phyloP scores from a whole-genome alignment of 2,329 filamentous ascomycete species.

The Fusarium napiforme region DNA sequence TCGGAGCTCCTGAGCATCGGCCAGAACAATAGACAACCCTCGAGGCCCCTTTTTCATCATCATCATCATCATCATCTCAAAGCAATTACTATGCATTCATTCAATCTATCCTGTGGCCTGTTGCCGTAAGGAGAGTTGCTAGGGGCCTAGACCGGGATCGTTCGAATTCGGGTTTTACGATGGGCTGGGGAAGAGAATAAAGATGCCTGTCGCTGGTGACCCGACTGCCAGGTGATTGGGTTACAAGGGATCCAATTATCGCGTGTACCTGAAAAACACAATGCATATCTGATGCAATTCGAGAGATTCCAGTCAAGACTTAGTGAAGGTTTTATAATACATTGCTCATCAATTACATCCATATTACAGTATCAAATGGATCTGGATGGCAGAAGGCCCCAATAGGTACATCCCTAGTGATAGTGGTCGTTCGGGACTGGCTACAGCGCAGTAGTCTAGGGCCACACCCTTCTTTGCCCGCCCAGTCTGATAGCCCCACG shows the following conservation, averaged over 20 bases:
- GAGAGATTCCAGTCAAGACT: background rate
- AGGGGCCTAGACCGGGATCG: background rate
- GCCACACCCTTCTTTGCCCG: constrained; percentile 21
- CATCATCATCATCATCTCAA: constrained; percentile 15
- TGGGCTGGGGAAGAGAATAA: constrained; percentile 14
- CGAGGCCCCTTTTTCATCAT: constrained; percentile 17
- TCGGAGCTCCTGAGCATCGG: constrained; percentile 4
- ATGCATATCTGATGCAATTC: background rate
- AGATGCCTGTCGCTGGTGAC: background rate
- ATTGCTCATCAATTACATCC: background rate
- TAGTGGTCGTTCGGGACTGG: background rate
- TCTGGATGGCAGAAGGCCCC: background rate
- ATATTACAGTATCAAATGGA: background rate
- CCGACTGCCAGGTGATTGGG: constrained; percentile 10
- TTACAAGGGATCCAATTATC: constrained; percentile 2
- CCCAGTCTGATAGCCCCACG: constrained; percentile 20
- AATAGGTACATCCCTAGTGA: background rate
- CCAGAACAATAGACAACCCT: background rate
- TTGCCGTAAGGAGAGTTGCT: background rate
- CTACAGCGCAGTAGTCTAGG: constrained; percentile 5
- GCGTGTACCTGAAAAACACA: background rate
- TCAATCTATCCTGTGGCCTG: background rate
- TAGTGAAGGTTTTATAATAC: background rate
- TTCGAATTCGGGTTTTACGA: constrained; percentile 29
- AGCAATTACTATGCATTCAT: constrained; percentile 9